These are phyloP conservation scores for Fistulina hepatica DNA, from an alignment of 1,284 basidiomycete genomes.

Conservation along the genomic window DNA sequence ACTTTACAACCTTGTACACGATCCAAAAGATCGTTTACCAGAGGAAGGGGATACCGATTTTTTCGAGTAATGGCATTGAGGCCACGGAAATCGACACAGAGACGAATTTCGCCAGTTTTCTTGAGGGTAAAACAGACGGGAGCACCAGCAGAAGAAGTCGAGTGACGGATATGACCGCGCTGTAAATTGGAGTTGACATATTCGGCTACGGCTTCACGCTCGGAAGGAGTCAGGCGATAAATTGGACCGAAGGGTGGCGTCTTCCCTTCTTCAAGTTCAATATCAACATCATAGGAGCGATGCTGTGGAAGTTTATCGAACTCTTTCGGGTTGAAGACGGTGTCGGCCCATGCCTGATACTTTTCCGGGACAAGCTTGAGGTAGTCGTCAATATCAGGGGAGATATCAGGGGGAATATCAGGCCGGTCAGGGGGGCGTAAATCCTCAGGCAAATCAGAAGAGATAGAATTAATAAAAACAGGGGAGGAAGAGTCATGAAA, in stretches of 20 bases:
- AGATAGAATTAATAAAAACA: no score
- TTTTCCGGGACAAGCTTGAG: no score
- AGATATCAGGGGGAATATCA: no score
- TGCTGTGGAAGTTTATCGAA: constrained; percentile 1
- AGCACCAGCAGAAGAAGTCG: constrained; percentile 22
- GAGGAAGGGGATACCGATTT: constrained; percentile 26
- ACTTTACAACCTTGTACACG: constrained; percentile 17
- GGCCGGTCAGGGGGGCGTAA: no score
- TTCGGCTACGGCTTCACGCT: constrained; percentile 13
- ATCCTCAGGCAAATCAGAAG: no score
- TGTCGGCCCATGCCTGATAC: no score
- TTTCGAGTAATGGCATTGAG: constrained; percentile 29
- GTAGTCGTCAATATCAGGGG: no score
- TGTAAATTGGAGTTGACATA: constrained; percentile 25
- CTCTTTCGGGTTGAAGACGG: no score
- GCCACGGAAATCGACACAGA: constrained; percentile 26
- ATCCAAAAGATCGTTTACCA: constrained; percentile 16
- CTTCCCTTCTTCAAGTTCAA: constrained; percentile 1
- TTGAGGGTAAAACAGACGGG: constrained; percentile 36
- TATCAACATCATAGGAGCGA: neutral
- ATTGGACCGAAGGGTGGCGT: constrained; percentile 13
- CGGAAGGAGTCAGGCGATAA: constrained; percentile 18
- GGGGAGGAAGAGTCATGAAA: no score
- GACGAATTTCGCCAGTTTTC: constrained; percentile 27
- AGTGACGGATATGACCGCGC: constrained; percentile 18